Base-by-base conservation (phyloP, 2,329 filamentous ascomycete genomes). In the Anisogramma anomala region DNA sequence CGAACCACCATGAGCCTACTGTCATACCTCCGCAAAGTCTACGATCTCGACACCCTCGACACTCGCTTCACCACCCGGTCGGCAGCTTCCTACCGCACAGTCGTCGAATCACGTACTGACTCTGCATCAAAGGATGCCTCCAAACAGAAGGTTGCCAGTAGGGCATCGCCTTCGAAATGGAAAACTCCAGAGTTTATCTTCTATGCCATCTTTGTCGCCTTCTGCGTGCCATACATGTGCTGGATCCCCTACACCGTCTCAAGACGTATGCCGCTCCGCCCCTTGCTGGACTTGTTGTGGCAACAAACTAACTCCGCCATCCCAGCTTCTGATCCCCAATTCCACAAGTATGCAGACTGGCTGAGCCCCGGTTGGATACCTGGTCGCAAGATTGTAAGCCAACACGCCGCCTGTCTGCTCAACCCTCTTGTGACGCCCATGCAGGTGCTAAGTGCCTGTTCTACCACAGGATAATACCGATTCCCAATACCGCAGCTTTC, bases 321-420 rank as follows among this genome's bases (percentile, higher is more conserved):
- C 36, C 26, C 55, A 94, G 87, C 81, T 45, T 79, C 78, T 26
- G 82, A 95, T 57, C 84, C 85, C 4, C 79, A 83, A 50, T 98
- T 91, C 57, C 58, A 70, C 44, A 83, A 80, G 51, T 95, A 80
- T 56, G 71, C 81, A 47, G 66, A 68, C 45, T 67, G 80, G 28
- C 72, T 98, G 13, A 79, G 77, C 2, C 71, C 78, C 7, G 93
- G 91, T 51, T 98, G 91, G 91, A 83, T 98, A 43, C 83, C 82
- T 6, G 89, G 89, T 19, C 82, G 89, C 45, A 85, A 85, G 71
- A 85, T 96, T 48, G 83, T 86, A 69, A 54, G 76, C 59, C 52
- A 50, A 27, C 23, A 35, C 4, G 17, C 28, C 26, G 20, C 8
- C 27, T 15, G 38, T 45, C n/a, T 22, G 9, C 2, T 27, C 4